phyloP scores from a whole-genome alignment of 768 basidiomycete genomes.

The Hemileccinum rubropunctum region DNA sequence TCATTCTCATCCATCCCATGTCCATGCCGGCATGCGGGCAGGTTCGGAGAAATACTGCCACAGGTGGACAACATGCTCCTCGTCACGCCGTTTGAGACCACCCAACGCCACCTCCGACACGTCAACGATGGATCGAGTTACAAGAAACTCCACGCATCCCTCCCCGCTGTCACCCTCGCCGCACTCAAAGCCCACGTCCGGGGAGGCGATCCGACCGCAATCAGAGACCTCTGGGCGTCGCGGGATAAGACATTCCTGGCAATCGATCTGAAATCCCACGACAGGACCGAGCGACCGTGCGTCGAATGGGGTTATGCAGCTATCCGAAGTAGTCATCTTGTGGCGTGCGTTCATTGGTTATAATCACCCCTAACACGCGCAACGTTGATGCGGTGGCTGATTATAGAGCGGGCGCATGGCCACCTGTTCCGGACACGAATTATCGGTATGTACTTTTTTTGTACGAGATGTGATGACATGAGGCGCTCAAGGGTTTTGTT shows the following conservation, averaged over 20 bases:
- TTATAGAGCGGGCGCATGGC: constrained; percentile 66
- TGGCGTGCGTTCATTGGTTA: constrained; percentile 47
- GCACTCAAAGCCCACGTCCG: constrained; percentile 65
- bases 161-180: constrained; percentile 65
- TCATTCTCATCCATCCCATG: not conserved
- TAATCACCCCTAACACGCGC: not conserved
- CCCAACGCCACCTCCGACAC: constrained; percentile 65
- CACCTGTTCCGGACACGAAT: constrained; percentile 70
- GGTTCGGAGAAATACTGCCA: constrained; percentile 75
- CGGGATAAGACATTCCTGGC: constrained; percentile 74
- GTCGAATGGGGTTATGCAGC: constrained; percentile 85
- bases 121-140: constrained; percentile 66
- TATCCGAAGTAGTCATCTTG: constrained; percentile 67
- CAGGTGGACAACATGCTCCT: constrained; percentile 70
- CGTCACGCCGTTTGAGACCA: constrained; percentile 66
- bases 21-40: not conserved
- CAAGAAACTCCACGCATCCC: constrained; percentile 65
- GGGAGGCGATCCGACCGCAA: constrained; percentile 60
- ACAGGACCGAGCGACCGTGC: constrained; percentile 45
- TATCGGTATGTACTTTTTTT: constrained; percentile 54
- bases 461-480: too few species aligned
- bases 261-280: constrained; percentile 73
- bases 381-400: not conserved
- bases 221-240: constrained; percentile 65
- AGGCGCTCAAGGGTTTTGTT: not conserved